A percentile compares a stretch with the other conserved stretches of the same genome.
These are phyloP conservation scores for Pichia sporocuriosa DNA, from an alignment of 805 yeast species.

Conservation along the genomic window DNA sequence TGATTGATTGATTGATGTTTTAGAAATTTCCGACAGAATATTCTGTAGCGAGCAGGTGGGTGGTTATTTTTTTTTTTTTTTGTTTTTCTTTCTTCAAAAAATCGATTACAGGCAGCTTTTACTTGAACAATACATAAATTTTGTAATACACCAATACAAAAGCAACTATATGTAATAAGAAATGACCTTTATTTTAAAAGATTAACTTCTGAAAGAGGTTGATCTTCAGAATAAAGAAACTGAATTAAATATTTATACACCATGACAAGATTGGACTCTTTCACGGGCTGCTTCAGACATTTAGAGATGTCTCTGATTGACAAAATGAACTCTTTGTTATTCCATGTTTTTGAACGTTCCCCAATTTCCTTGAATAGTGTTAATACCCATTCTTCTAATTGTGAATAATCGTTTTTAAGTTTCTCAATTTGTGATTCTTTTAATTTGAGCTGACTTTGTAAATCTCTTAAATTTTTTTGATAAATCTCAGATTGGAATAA, in stretches of 20 bases:
- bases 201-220: too few relatives aligned
- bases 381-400: conserved; percentile 7
- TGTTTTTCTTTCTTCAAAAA: too few relatives aligned
- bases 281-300: conserved; percentile 3
- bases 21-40: too few relatives aligned
- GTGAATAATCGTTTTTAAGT: background rate
- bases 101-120: too few relatives aligned
- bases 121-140: too few relatives aligned
- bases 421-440: background rate
- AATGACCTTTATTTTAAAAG: too few relatives aligned
- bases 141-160: background rate
- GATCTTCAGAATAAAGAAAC: conserved; percentile 4
- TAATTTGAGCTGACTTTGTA: background rate
- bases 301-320: conserved; percentile 1
- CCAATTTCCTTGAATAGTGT: conserved; percentile 9
- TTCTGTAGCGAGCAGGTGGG: too few relatives aligned
- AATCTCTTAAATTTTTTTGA: background rate
- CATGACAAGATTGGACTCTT: conserved; percentile 1
- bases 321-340: conserved; percentile 1
- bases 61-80: too few relatives aligned
- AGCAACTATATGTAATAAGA: too few relatives aligned
- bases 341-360: conserved; percentile 2
- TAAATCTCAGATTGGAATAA: conserved; percentile 3
- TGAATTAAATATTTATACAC: conserved; percentile 7
- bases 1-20: too few relatives aligned